Evolutionary conservation across 192 early-diverging fungal genomes (phyloP).

Genomic region (Umbelopsis sp.): DNA sequence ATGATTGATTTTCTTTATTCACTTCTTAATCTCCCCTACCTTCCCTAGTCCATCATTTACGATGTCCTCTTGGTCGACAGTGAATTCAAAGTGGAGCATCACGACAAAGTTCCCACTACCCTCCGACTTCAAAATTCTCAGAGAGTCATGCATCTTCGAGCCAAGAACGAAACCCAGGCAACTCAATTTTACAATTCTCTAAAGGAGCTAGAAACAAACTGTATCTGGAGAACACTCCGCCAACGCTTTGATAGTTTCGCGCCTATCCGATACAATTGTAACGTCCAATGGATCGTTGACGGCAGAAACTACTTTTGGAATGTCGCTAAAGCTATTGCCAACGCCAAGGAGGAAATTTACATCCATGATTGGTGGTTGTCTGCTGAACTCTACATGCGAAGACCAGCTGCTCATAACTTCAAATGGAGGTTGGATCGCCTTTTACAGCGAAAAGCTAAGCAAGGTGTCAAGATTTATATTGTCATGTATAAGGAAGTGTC

Average conservation of each 20-base stretch:
- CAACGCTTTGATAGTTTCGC: constrained; percentile 72
- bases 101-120: constrained; percentile 26
- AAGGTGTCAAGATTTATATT: constrained; percentile 83
- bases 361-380: constrained; percentile 81
- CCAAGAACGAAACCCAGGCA: constrained; percentile 62
- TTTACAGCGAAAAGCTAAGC: constrained; percentile 75
- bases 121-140: constrained; percentile 49
- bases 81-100: constrained; percentile 38
- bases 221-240: constrained; percentile 50
- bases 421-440: constrained; percentile 74
- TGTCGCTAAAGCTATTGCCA: constrained; percentile 66
- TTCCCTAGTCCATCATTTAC: constrained; percentile 37
- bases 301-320: constrained; percentile 77
- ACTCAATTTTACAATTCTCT: constrained; percentile 65
- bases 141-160: constrained; percentile 63
- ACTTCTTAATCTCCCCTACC: not conserved
- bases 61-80: constrained; percentile 50
- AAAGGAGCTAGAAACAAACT: constrained; percentile 48
- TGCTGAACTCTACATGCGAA: constrained; percentile 68
- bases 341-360: constrained; percentile 70
- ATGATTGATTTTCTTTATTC: too few relatives aligned
- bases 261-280: constrained; percentile 62
- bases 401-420: constrained; percentile 64
- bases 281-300: constrained; percentile 72
- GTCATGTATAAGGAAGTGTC: constrained; percentile 78